Conservation (phyloP, 495 filamentous ascomycete species). For the Letharia lupina region DNA sequence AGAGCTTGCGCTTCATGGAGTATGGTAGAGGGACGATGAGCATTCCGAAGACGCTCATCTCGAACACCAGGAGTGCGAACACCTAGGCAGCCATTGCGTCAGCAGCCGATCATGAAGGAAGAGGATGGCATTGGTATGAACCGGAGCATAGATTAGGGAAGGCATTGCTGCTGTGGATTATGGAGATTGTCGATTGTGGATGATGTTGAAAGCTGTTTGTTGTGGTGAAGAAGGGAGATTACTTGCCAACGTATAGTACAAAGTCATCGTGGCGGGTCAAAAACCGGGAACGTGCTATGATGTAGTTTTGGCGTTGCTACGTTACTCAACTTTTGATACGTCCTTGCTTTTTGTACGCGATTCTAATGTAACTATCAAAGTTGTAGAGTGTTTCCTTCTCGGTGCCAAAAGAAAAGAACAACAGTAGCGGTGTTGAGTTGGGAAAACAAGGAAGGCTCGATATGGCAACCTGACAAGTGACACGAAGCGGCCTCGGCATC, state of each 20-base stretch:
- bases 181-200: not conserved
- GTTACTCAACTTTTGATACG: not conserved
- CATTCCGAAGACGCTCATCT: conserved; percentile 89
- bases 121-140: conserved; percentile 5
- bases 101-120: conserved; percentile 5
- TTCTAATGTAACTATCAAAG: not conserved
- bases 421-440: not conserved
- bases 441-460: conserved; percentile 3
- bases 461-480: conserved; percentile 17
- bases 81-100: conserved; percentile 50
- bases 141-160: conserved; percentile 34
- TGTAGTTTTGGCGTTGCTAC: conserved; percentile 16
- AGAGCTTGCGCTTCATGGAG: conserved; percentile 75
- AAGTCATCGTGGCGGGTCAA: conserved; percentile 67
- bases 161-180: conserved; percentile 25
- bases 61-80: conserved; percentile 80
- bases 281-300: conserved; percentile 23
- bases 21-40: conserved; percentile 90
- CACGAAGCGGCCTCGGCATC: conserved; percentile 12
- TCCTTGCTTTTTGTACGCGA: not conserved
- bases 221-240: conserved; percentile 6
- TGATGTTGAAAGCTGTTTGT: conserved; percentile 3
- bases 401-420: not conserved
- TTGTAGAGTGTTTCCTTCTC: not conserved
- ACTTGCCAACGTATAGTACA: conserved; percentile 96